Conservation (phyloP, 768 basidiomycete genomes). For the Mycena capillaripes region DNA sequence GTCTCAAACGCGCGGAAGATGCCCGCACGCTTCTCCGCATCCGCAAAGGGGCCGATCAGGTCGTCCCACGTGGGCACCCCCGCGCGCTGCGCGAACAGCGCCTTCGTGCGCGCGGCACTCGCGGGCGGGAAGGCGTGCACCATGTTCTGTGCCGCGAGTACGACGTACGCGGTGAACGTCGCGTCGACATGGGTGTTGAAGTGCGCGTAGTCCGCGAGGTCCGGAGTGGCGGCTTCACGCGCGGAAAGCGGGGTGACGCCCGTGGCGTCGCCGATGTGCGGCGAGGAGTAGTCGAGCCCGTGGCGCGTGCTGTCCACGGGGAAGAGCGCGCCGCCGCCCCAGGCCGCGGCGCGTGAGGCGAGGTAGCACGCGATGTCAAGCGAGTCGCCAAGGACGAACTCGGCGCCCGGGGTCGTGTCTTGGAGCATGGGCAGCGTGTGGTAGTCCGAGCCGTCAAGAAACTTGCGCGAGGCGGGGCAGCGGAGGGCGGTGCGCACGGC, state of each 20-base stretch:
- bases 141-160: not conserved
- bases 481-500: constrained; percentile 42
- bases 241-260: constrained; percentile 15
- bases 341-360: constrained; percentile 49
- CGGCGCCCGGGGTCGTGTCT: constrained; percentile 48
- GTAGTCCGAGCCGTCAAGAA: constrained; percentile 37
- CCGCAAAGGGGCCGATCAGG: not conserved
- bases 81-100: constrained; percentile 18
- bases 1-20: not conserved
- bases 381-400: constrained; percentile 48
- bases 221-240: constrained; percentile 6
- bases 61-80: constrained; percentile 19
- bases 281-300: constrained; percentile 26
- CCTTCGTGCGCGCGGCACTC: constrained; percentile 14
- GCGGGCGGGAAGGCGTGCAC: constrained; percentile 15
- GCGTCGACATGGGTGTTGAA: constrained; percentile 31
- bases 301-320: constrained; percentile 6
- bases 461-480: constrained; percentile 39
- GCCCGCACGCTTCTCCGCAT: constrained; percentile 11
- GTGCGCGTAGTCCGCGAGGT: constrained; percentile 8
- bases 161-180: constrained; percentile 14
- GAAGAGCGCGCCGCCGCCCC: constrained; percentile 45
- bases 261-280: constrained; percentile 7
- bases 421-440: constrained; percentile 59
- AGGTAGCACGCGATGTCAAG: constrained; percentile 54